phyloP scores from a whole-genome alignment of 176 grass and related monocot species.

The Zoysia japonica region DNA sequence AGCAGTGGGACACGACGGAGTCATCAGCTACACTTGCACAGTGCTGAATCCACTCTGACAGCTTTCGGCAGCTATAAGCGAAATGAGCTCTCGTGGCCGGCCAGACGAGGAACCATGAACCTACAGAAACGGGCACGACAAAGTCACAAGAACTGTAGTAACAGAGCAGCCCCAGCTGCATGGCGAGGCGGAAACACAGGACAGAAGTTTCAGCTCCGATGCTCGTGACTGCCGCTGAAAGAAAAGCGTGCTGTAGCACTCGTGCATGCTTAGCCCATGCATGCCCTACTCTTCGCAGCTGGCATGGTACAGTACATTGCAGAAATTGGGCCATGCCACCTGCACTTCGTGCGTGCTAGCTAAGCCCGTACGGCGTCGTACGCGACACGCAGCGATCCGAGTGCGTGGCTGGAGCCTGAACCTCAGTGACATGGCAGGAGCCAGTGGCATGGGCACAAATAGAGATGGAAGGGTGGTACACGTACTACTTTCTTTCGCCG shows the following conservation, averaged over 20 bases:
- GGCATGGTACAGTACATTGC: not conserved
- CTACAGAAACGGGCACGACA: too few species aligned
- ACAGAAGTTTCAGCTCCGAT: not conserved
- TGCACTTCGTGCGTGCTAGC: constrained; percentile 9
- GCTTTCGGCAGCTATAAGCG: not conserved
- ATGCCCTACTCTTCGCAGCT: not conserved
- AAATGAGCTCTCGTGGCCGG: not conserved
- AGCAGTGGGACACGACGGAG: not conserved
- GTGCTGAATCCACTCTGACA: not conserved
- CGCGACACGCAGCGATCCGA: not conserved
- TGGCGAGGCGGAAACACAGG: not conserved
- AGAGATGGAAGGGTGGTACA: not conserved
- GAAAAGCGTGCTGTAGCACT: not conserved
- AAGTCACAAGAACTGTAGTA: not conserved
- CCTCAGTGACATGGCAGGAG: not conserved
- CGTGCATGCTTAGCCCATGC: not conserved
- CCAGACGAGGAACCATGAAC: not conserved
- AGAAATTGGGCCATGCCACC: not conserved
- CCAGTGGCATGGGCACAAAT: not conserved
- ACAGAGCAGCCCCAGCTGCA: not conserved
- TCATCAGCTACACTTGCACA: not conserved
- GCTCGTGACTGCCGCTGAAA: not conserved
- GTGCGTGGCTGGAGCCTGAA: not conserved
- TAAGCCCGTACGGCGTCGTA: constrained; percentile 2
- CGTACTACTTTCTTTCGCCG: not conserved